Conservation (phyloP, 257 asterid genomes). For the Primulina eburnea region DNA sequence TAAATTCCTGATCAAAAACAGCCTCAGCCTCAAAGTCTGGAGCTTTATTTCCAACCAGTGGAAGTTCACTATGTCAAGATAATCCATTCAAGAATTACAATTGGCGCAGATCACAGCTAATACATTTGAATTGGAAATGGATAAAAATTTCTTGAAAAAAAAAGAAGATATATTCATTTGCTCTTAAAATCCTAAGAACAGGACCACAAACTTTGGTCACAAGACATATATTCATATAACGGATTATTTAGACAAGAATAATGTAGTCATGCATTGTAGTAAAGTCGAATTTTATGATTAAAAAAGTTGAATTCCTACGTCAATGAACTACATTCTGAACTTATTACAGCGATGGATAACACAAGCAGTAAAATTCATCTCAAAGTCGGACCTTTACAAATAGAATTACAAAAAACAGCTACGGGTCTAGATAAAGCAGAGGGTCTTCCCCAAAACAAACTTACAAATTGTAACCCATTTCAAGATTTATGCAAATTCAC, state of each 20-base stretch:
- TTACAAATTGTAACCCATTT: not conserved
- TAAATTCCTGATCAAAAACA: slow-evolving; percentile 89
- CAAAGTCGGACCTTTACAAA: not conserved
- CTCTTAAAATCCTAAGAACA: not conserved
- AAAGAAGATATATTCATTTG: no score
- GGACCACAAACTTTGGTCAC: not conserved
- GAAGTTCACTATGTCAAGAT: slow-evolving; percentile 57
- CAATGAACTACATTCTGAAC: not conserved
- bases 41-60: slow-evolving; percentile 85
- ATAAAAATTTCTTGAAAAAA: no score
- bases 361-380: not conserved
- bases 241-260: not conserved
- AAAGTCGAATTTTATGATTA: not conserved
- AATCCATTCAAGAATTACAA: not conserved
- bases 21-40: slow-evolving; percentile 99
- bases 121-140: not conserved
- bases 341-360: not conserved
- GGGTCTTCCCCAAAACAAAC: not conserved
- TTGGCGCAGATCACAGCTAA: not conserved
- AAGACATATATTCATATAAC: no score
- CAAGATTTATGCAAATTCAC: no score
- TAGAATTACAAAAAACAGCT: no score
- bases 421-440: no score
- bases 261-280: not conserved
- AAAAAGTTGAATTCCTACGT: not conserved